A percentile compares a stretch with the other conserved stretches of the same genome.
phyloP scores from a whole-genome alignment of 345 rosid genomes.

The Sisymbrium irio region DNA sequence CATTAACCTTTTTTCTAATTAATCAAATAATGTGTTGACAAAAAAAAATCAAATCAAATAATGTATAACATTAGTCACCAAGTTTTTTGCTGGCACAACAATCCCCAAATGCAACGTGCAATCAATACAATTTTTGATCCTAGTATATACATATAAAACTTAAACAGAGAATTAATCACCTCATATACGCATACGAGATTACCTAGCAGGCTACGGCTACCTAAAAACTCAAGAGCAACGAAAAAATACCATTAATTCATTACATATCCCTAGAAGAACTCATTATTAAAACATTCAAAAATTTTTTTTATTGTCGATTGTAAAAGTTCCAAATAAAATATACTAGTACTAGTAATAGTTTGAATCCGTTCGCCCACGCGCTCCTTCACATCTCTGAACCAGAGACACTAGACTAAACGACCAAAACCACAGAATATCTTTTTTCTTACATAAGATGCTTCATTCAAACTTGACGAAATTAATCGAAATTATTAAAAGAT shows the following conservation, averaged over 20 bases:
- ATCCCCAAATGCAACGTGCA: not conserved
- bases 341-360: not conserved
- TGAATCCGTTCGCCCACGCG: conserved; percentile 15
- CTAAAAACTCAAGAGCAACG: not conserved
- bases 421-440: not conserved
- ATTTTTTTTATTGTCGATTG: not conserved
- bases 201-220: conserved; percentile 3
- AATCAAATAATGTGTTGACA: no score
- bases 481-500: not conserved
- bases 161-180: not conserved
- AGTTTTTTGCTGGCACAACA: not conserved
- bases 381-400: not conserved
- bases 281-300: not conserved
- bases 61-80: not conserved
- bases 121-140: conserved; percentile 1
- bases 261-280: conserved; percentile 23
- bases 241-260: not conserved
- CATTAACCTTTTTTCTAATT: not conserved
- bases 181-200: not conserved
- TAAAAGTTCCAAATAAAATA: not conserved
- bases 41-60: no score
- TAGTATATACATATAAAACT: not conserved
- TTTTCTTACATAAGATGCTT: not conserved
- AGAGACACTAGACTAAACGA: not conserved
- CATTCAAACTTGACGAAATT: not conserved